Conservation (phyloP, 805 yeast species). For the Maudiozyma pseudohumilis region DNA sequence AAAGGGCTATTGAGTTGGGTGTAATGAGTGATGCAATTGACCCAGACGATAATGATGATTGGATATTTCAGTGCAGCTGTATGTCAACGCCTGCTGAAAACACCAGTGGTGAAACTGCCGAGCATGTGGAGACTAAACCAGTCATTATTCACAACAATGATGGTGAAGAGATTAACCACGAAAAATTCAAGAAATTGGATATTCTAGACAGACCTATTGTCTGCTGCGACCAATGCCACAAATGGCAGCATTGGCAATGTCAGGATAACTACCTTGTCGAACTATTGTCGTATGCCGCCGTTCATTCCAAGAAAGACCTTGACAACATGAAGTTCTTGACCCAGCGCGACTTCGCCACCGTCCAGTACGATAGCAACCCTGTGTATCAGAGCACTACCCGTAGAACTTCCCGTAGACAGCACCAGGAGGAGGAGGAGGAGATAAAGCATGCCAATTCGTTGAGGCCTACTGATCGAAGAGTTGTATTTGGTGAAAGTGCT, state of each 20-base stretch:
- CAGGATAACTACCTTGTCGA: slow-evolving; percentile 13
- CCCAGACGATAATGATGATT: slow-evolving; percentile 18
- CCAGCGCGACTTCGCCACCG: slow-evolving; percentile 15
- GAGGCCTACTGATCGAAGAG: slow-evolving; percentile 21
- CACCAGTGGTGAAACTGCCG: slow-evolving; percentile 1
- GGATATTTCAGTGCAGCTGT: slow-evolving; percentile 26
- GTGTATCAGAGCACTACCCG: slow-evolving; percentile 6
- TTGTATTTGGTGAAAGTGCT: slow-evolving; percentile 13
- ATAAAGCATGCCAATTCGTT: not conserved
- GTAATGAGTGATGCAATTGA: slow-evolving; percentile 11
- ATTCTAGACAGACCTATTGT: slow-evolving; percentile 16
- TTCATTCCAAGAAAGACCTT: slow-evolving; percentile 5
- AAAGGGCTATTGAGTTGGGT: slow-evolving; percentile 13
- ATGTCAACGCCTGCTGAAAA: not conserved
- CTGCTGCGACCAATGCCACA: slow-evolving; percentile 26
- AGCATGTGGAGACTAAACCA: not conserved
- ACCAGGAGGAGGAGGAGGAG: slow-evolving; percentile 2
- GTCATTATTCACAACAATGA: slow-evolving; percentile 2
- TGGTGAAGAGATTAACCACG: slow-evolving; percentile 9
- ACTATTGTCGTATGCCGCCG: slow-evolving; percentile 7
- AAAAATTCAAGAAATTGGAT: slow-evolving; percentile 2
- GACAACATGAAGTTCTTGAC: slow-evolving; percentile 3
- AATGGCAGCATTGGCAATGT: slow-evolving; percentile 30
- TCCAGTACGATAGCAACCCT: slow-evolving; percentile 12
- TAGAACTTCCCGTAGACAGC: slow-evolving; percentile 16